Evolutionary conservation across 176 grass and related monocot genomes (phyloP).

Genomic region (Tuctoria greenei): DNA sequence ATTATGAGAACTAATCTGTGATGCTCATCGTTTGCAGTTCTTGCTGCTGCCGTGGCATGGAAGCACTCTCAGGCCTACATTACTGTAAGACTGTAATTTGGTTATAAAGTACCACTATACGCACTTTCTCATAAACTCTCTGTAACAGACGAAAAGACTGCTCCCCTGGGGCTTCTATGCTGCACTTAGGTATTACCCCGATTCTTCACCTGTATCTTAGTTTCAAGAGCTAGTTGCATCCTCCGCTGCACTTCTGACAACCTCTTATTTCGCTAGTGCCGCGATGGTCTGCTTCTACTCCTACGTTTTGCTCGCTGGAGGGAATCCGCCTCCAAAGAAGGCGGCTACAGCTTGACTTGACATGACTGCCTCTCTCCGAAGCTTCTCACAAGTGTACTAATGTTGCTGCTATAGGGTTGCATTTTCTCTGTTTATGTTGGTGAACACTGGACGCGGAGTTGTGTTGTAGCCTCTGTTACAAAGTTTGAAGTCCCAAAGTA

Average conservation of each 20-base stretch:
- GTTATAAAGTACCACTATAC: slow-evolving; percentile 2
- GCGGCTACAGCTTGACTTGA: slow-evolving; percentile 34
- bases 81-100: slow-evolving; percentile 24
- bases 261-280: slow-evolving; percentile 38
- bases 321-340: slow-evolving; percentile 81
- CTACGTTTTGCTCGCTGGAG: slow-evolving; percentile 70
- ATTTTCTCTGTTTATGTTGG: background rate
- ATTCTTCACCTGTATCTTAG: background rate
- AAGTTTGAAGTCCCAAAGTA: background rate
- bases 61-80: slow-evolving; percentile 61
- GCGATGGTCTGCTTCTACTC: slow-evolving; percentile 86
- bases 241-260: background rate
- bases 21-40: slow-evolving; percentile 52
- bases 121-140: slow-evolving; percentile 27
- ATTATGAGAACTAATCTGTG: slow-evolving; percentile 11
- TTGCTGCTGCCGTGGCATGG: slow-evolving; percentile 72
- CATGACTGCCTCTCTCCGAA: background rate
- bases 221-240: slow-evolving; percentile 3
- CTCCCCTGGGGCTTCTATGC: slow-evolving; percentile 67
- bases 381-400: slow-evolving; percentile 3
- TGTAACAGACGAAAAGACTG: slow-evolving; percentile 68
- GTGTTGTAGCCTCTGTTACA: slow-evolving; percentile 14
- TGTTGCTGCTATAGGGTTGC: slow-evolving; percentile 14
- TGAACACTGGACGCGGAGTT: slow-evolving; percentile 3
- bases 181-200: slow-evolving; percentile 49